These are phyloP conservation scores for Phytophthora pisi DNA, from an alignment of 352 stramenopile genomes.

Conservation along the genomic window DNA sequence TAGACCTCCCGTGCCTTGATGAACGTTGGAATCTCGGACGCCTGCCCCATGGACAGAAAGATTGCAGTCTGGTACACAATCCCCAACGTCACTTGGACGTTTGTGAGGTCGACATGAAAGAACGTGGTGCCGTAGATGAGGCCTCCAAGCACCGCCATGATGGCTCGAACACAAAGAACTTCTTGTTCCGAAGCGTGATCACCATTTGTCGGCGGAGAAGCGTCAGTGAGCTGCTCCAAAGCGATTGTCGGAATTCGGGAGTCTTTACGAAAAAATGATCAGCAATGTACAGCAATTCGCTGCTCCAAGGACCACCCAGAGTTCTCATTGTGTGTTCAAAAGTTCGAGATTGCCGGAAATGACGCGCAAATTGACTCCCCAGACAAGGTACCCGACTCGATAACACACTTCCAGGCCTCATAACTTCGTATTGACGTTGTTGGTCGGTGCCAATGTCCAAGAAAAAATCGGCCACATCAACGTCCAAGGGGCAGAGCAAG, in stretches of 20 bases:
- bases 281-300: neutral
- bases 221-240: slow-evolving; percentile 25
- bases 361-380: slow-evolving; percentile 40
- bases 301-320: neutral
- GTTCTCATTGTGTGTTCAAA: slow-evolving; percentile 8
- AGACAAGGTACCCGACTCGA: slow-evolving; percentile 7
- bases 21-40: neutral
- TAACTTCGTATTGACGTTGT: neutral
- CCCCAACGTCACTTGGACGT: neutral
- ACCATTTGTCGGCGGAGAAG: slow-evolving; percentile 55
- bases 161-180: neutral
- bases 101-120: neutral
- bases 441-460: neutral
- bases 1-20: neutral
- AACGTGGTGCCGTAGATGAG: neutral
- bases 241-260: slow-evolving; percentile 6
- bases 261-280: neutral
- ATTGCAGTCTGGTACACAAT: neutral
- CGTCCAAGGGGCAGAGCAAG: slow-evolving; percentile 34
- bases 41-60: neutral
- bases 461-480: slow-evolving; percentile 1
- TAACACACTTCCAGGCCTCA: neutral
- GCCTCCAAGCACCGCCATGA: neutral
- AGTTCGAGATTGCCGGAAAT: slow-evolving; percentile 42
- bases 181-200: neutral